Percentiles rank a stretch among this genome's conserved stretches.
Evolutionary conservation across 805 yeast species (phyloP).

Genomic region (Yamadazyma laniorum): DNA sequence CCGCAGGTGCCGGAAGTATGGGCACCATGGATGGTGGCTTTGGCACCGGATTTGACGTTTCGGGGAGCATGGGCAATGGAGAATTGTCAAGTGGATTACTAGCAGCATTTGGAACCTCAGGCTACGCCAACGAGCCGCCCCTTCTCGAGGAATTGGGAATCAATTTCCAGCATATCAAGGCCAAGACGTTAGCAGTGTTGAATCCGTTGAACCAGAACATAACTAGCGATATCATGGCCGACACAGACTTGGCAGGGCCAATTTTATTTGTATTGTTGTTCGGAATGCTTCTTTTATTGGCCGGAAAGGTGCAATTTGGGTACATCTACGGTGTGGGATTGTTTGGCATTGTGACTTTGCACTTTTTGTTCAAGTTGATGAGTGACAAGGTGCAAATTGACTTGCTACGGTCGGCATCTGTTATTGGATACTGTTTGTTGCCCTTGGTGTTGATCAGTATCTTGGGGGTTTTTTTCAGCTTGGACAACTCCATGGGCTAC

Average conservation of each 20-base stretch:
- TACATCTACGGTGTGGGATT: conserved; percentile 95
- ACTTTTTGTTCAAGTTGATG: conserved; percentile 84
- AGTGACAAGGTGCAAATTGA: conserved; percentile 58
- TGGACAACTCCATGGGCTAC: conserved; percentile 78
- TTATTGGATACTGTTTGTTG: conserved; percentile 87
- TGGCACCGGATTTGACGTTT: conserved; percentile 35
- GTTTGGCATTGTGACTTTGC: conserved; percentile 83
- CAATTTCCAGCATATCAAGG: conserved; percentile 81
- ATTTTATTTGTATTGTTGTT: conserved; percentile 81
- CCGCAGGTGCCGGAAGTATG: conserved; percentile 13
- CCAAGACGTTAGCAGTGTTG: conserved; percentile 82
- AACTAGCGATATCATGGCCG: conserved; percentile 74
- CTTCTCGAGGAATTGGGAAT: conserved; percentile 90
- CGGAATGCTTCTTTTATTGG: conserved; percentile 75
- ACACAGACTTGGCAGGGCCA: conserved; percentile 95
- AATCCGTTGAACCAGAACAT: conserved; percentile 65
- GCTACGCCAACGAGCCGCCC: conserved; percentile 95
- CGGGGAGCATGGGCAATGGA: conserved; percentile 43
- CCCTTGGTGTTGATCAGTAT: conserved; percentile 82
- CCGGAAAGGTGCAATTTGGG: conserved; percentile 96
- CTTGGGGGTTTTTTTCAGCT: conserved; percentile 59
- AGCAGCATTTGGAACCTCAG: conserved; percentile 90
- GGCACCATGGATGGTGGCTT: conserved; percentile 42
- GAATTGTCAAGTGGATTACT: conserved; percentile 70
- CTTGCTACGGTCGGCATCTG: conserved; percentile 76